Conservation (phyloP, 768 basidiomycete species). For the Mycena latifolia region DNA sequence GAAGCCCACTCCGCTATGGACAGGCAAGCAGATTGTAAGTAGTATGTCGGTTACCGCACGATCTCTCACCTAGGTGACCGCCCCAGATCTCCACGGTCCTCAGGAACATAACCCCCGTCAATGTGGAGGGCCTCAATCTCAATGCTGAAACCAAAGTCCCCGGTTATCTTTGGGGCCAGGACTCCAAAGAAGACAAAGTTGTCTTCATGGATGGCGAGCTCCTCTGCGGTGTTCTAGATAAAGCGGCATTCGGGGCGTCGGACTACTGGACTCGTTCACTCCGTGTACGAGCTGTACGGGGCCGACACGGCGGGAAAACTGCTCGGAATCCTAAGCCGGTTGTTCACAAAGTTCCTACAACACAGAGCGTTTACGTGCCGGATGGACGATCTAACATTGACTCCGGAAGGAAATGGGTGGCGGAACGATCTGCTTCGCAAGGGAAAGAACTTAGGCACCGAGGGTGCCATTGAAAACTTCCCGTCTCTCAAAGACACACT, state of each 20-base stretch:
- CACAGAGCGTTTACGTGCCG: slow-evolving; percentile 98
- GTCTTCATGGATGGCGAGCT: slow-evolving; percentile 94
- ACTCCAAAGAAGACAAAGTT: slow-evolving; percentile 88
- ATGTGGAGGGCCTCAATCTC: slow-evolving; percentile 86
- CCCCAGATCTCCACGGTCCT: slow-evolving; percentile 92
- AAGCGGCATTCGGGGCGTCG: slow-evolving; percentile 96
- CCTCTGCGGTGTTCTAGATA: slow-evolving; percentile 94
- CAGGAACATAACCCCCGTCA: slow-evolving; percentile 88
- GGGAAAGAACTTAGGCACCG: slow-evolving; percentile 81
- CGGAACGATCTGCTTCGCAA: slow-evolving; percentile 76
- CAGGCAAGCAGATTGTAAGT: slow-evolving; percentile 95
- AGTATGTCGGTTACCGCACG: neutral
- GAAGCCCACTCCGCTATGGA: slow-evolving; percentile 94
- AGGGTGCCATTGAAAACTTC: slow-evolving; percentile 92
- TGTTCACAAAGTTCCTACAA: slow-evolving; percentile 98
- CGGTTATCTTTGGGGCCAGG: slow-evolving; percentile 85
- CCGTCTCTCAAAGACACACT: slow-evolving; percentile 73
- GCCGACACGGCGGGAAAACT: slow-evolving; percentile 90
- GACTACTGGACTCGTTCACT: slow-evolving; percentile 98
- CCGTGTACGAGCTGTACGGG: slow-evolving; percentile 96
- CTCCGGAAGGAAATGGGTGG: slow-evolving; percentile 79
- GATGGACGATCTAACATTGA: slow-evolving; percentile 97
- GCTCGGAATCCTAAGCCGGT: slow-evolving; percentile 90
- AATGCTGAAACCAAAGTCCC: slow-evolving; percentile 91
- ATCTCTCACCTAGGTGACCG: slow-evolving; percentile 9